These are phyloP conservation scores for Starmera amethionina DNA, from an alignment of 805 yeast genomes.

Conservation along the genomic window DNA sequence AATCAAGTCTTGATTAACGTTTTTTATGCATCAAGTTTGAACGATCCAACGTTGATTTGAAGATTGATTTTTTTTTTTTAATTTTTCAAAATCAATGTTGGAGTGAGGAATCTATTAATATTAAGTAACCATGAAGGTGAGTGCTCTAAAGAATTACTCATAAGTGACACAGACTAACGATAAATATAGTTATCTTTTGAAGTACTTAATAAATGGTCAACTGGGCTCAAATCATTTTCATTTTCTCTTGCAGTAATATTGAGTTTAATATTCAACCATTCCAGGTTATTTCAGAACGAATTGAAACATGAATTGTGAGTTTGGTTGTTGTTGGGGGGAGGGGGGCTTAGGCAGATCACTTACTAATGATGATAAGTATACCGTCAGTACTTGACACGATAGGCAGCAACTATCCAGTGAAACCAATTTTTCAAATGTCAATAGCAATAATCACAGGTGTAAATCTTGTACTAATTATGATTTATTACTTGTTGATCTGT, in stretches of 20 bases:
- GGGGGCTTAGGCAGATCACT: not conserved
- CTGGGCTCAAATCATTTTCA: conserved; percentile 2
- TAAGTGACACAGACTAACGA: too few relatives aligned
- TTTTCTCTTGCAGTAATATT: conserved; percentile 3
- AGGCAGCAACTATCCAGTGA: conserved; percentile 8
- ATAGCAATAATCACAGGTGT: conserved; percentile 8
- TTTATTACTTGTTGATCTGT: not conserved
- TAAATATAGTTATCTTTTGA: too few relatives aligned
- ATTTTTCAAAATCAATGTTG: too few relatives aligned
- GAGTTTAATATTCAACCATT: conserved; percentile 6
- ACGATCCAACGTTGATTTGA: too few relatives aligned
- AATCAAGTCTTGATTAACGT: too few relatives aligned
- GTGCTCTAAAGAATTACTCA: too few relatives aligned
- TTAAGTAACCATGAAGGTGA: too few relatives aligned
- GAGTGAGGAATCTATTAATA: too few relatives aligned
- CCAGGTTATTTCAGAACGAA: conserved; percentile 5
- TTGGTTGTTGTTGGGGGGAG: too few relatives aligned
- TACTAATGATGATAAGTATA: conserved; percentile 4
- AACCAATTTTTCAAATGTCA: conserved; percentile 7
- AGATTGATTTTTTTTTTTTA: too few relatives aligned
- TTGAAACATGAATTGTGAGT: conserved; percentile 10
- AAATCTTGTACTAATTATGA: not conserved
- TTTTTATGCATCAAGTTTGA: too few relatives aligned
- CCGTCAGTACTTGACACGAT: conserved; percentile 9
- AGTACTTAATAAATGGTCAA: too few relatives aligned